Base-by-base conservation (phyloP, 257 asterid genomes). In the Coffea canephora region DNA sequence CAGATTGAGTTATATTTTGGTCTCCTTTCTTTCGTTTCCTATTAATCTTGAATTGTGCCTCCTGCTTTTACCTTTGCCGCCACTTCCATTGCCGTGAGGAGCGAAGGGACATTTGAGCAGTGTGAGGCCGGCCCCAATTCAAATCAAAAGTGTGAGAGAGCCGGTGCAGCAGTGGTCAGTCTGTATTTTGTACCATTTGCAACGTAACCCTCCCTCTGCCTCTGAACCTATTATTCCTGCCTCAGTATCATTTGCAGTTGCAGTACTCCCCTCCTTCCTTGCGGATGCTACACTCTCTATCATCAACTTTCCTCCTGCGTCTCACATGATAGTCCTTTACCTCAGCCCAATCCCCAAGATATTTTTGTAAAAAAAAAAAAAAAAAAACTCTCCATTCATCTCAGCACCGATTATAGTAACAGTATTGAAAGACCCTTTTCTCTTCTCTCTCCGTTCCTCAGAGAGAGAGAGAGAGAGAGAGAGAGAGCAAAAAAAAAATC, bases 291-390 rank as follows among this genome's bases (percentile, higher is more conserved):
- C 27, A 27, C 27, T 27, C 27, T 27, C 27, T 27, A 27, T 27
- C 27, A 45, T 80, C 67, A 15, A 62, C 27, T 65, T 23, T 64
- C 69, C 34, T n/a, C 8, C 70, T 16, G n/a, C 23, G 36, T 73
- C 77, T 68, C 77, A 62, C 74, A 71, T 49, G 46, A 62, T 43
- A 16, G 48, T 72, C 48, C 25, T 61, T 27, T 25, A 43, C 80
- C 69, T 46, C 50, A 66, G 0, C 72, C 41, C 39, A 27, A 21
- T 21, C 0, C 1, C 61, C 74, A 43, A 52, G 68, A 61, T 27
- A 27, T 27, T 27, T 27, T 27, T 61, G n/a, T 39, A 54, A 75
- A 73, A 76, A 49, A 6, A 46, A 0, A 54, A 11, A 54, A 8
- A 13, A 13, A 31, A 43, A 59, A 76, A 27, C 50, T 62, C 50